Evolutionary conservation across 1,284 basidiomycete genomes (phyloP), one percentile per base, ranked within the genome.

Genomic region (Coriolopsis trogii): DNA sequence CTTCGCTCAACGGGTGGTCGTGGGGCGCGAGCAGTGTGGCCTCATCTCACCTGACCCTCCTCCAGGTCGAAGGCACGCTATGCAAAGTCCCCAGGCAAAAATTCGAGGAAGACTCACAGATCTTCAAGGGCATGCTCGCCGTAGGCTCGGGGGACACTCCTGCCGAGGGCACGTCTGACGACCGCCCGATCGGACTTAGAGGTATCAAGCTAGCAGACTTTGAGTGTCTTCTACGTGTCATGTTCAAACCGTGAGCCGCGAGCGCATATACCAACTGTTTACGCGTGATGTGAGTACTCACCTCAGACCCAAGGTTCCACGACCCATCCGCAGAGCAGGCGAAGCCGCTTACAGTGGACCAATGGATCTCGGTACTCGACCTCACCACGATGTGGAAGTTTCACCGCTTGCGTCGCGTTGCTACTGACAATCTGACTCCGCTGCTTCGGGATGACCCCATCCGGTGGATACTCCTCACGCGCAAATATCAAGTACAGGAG

Each of bases 41-140:
- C n/a, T n/a, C n/a, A n/a, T n/a, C n/a, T n/a, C n/a, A n/a, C n/a
- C n/a, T n/a, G n/a, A n/a, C n/a, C n/a, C n/a, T n/a, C n/a, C n/a
- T n/a, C n/a, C n/a, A 71, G 69, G 67, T 69, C 18, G 64, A 65
- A 26, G 55, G 59, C 28, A 47, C 49, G 9, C 44, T 70, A 30
- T 70, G 68, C 65, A 67, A 66, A 41, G 64, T 70, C 6, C 67
- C 64, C 4, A 58, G 63, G 2, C 51, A 58, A 43, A 61, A 57
- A 15, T 67, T 72, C 50, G 55, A 62, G 29, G 50, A 53, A 18
- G 54, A 45, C 26, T 69, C 68, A 0, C 58, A 63, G 23, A 60
- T 67, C 18, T 70, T 70, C 59, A 44, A 48, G 24, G 44, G 56
- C 20, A 68, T 67, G 58, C 66, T 69, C 55, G 42, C 52, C 9